phyloP scores from a whole-genome alignment of 495 filamentous ascomycete species.

The Hamigera avellanea region DNA sequence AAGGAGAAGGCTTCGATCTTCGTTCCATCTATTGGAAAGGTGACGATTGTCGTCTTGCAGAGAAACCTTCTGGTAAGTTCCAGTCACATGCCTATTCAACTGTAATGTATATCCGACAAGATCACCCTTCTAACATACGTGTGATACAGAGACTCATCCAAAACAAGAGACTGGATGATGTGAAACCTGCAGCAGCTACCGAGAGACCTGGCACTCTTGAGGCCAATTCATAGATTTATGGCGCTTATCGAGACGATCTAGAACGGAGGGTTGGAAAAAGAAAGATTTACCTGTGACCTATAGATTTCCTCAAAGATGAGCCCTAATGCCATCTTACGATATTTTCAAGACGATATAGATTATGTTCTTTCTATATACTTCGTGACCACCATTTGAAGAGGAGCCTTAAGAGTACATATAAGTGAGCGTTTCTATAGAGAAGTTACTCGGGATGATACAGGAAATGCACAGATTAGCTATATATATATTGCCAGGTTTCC shows the following conservation, averaged over 20 bases:
- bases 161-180: slow-evolving; percentile 33
- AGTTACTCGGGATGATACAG: no score
- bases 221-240: slow-evolving; percentile 13
- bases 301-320: no score
- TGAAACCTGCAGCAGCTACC: slow-evolving; percentile 33
- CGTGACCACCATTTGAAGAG: no score
- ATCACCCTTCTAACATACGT: slow-evolving; percentile 1
- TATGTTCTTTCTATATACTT: no score
- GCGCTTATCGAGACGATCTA: slow-evolving; percentile 4
- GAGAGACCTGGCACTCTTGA: slow-evolving; percentile 34
- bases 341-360: no score
- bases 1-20: slow-evolving; percentile 96
- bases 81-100: not conserved
- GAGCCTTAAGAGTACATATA: no score
- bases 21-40: slow-evolving; percentile 92
- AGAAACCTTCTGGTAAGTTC: slow-evolving; percentile 66
- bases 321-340: no score
- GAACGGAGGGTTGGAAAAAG: not conserved
- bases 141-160: slow-evolving; percentile 37
- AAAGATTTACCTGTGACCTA: no score
- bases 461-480: no score
- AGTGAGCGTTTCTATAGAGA: no score
- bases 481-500: no score
- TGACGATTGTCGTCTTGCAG: slow-evolving; percentile 85
- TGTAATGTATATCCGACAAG: no score